Base-by-base conservation (phyloP, 768 basidiomycete species). In the Trichaptum fuscoviolaceum region DNA sequence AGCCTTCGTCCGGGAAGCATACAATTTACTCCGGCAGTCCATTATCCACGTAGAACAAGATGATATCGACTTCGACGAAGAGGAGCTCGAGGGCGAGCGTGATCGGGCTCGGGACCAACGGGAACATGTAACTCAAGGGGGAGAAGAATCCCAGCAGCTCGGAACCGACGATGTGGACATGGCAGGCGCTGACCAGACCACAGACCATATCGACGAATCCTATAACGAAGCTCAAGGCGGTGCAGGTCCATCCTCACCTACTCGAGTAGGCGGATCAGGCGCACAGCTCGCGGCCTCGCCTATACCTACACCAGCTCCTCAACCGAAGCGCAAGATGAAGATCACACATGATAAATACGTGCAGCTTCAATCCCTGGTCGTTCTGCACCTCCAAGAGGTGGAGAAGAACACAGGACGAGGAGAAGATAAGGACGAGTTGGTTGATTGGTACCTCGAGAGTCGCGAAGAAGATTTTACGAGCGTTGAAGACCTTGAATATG, bases 11-110 rank as follows among this genome's bases (percentile, higher is more conserved):
- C 88, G 95, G 57, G 97, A 99, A 77, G 97, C 97, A 1, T 99
- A 92, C 78, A 89, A 87, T 58, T 88, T 99, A 23, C 82, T 99
- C 15, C 88, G 93, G 26, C 96, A 97, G 75, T 99, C 97, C 1
- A 99, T 99, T 77, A 98, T 99, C 71, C 97, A 99, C 73, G 96
- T 99, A 67, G 97, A 99, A 74, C 95, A 99, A 75, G 97, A 99
- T 74, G 96, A 99, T 72, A 89, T 99, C 73, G 95, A 97, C 74
- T 92, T 99, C 76, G 97, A 99, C 73, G 93, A 96, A 70, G 94
- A 96, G 71, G 94, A 94, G 66, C 77, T 84, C 1, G 82, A 84
- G 64, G 87, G 82, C 23, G 85, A 85, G 69, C 84, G 82, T 9
- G 79, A 72, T n/a, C 27, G 34, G 0, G 64, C 20, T 10, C 76